Percentiles rank a stretch among this genome's conserved stretches.
Evolutionary conservation across 441 rosid genomes (phyloP).

Genomic region (Erysimum cheiri): DNA sequence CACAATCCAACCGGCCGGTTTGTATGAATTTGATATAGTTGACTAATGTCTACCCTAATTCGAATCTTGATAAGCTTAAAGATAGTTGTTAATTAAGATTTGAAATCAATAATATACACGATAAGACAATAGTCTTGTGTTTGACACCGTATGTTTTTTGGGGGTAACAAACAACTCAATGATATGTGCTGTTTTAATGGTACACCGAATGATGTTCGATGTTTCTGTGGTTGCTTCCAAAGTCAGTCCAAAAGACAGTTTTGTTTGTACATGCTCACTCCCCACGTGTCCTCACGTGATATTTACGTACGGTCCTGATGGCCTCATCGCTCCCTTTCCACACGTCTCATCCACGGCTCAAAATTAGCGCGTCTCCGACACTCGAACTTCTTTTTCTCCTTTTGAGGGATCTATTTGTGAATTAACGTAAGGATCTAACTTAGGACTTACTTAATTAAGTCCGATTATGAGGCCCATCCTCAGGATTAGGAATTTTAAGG

Average conservation of each 20-base stretch:
- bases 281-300: conserved; percentile 83
- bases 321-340: conserved; percentile 17
- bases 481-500: too few species aligned
- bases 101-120: conserved; percentile 7
- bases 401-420: too few species aligned
- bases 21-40: background rate
- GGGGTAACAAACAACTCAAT: conserved; percentile 42
- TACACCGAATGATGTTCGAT: conserved; percentile 57
- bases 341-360: conserved; percentile 34
- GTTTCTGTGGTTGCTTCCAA: conserved; percentile 48
- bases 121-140: conserved; percentile 26
- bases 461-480: background rate
- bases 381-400: background rate
- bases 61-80: conserved; percentile 8
- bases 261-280: conserved; percentile 52
- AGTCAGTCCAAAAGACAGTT: conserved; percentile 63
- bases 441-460: too few species aligned
- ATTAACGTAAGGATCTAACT: too few species aligned
- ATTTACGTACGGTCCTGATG: conserved; percentile 29
- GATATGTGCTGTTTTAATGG: conserved; percentile 37
- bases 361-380: conserved; percentile 13
- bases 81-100: background rate
- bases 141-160: conserved; percentile 31
- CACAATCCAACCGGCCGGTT: background rate
- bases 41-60: conserved; percentile 8